These are phyloP conservation scores for Candida endomychidarum DNA, from an alignment of 805 yeast species.

Conservation along the genomic window DNA sequence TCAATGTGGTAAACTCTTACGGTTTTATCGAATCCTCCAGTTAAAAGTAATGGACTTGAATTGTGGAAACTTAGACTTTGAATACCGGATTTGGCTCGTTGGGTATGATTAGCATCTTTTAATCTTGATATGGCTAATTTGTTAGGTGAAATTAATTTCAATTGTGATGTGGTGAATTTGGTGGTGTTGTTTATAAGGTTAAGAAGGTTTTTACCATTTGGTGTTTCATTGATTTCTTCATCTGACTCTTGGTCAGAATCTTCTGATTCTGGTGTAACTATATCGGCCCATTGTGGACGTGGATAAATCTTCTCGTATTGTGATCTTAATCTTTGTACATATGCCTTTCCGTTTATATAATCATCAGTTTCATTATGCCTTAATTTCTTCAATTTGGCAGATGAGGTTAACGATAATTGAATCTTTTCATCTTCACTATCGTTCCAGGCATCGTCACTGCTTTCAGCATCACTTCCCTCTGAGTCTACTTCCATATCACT, in stretches of 20 bases:
- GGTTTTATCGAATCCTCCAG: constrained; percentile 92
- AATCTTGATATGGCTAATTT: constrained; percentile 76
- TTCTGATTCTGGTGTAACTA: constrained; percentile 33
- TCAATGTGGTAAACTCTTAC: constrained; percentile 86
- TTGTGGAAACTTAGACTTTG: constrained; percentile 87
- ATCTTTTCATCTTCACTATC: constrained; percentile 90
- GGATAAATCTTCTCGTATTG: constrained; percentile 79
- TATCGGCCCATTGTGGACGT: constrained; percentile 75
- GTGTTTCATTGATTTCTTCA: constrained; percentile 20
- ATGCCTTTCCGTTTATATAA: constrained; percentile 56
- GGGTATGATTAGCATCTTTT: constrained; percentile 79
- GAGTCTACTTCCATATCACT: constrained; percentile 24
- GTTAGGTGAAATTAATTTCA: constrained; percentile 65
- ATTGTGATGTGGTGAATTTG: constrained; percentile 42
- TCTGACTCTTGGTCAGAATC: constrained; percentile 26
- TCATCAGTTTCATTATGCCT: constrained; percentile 59
- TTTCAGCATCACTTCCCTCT: constrained; percentile 24
- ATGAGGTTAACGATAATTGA: constrained; percentile 54
- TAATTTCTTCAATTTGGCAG: constrained; percentile 68
- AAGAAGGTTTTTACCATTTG: not conserved
- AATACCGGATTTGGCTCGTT: constrained; percentile 73
- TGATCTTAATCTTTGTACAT: constrained; percentile 61
- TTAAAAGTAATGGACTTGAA: constrained; percentile 73
- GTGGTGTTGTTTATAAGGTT: constrained; percentile 18
- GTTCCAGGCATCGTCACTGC: constrained; percentile 56